Evolutionary conservation across 2,329 filamentous ascomycete genomes (phyloP), one percentile per base, ranked within the genome.

Genomic region (Phyllosticta capitalensis): DNA sequence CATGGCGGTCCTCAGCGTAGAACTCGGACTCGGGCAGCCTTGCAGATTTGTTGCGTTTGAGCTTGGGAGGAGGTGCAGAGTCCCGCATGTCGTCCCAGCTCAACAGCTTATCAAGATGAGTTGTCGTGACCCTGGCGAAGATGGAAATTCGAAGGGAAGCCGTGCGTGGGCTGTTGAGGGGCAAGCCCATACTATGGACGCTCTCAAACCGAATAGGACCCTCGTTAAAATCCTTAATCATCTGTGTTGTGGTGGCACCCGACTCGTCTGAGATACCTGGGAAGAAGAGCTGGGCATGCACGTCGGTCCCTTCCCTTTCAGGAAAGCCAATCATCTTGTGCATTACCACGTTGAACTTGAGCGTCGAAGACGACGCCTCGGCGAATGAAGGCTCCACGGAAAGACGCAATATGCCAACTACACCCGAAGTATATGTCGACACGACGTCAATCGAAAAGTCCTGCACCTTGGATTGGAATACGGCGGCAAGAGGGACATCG

Each of bases 31-130:
- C 94, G 12, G 90, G 86, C 64, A 99, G 86, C 10, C 94, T 83
- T 22, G 88, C 81, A 50, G 78, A 80, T 50, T 78, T 77, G 59
- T 81, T 80, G 19, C 82, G 81, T 63, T 83, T 81, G 55, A 85
- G 79, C 19, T 83, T 82, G 2, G 76, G 75, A 21, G 75, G 74
- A 54, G 80, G 78, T 2, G 80, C 79, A 22, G 82, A 79, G 72
- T 99, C 92, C 61, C 92, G 86, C 86, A 99, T 96, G 67, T 97
- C 94, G 70, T 99, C 94, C 94, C 94, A 99, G 75, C 94, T 99
- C 12, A 96, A 83, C 55, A 99, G 81, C 76, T 96, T 97, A 73
- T 99, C 94, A 21, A 99, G 81, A 74, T 99, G 94, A 86, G 96
- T 96, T 0, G 86, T 78, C 1, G 90, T 94, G 38, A 96, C 90